Percentiles rank a stretch among this genome's conserved stretches.
Evolutionary conservation across 192 early-diverging fungal species (phyloP).

Genomic region (Coemansia sp.): DNA sequence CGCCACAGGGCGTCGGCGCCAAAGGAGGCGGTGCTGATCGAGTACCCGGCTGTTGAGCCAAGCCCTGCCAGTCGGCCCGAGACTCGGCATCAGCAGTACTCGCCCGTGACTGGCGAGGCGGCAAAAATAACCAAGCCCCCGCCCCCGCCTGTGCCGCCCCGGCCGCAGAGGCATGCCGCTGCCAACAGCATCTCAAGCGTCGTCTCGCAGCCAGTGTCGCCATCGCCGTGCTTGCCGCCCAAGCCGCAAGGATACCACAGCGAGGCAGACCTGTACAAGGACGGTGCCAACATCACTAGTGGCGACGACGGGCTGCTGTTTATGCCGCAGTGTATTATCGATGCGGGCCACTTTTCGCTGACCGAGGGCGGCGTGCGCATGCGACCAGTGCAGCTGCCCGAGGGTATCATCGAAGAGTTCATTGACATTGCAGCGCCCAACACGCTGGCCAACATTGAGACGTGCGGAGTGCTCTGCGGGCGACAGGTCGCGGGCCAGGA

Average conservation of each 20-base stretch:
- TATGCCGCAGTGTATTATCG: constrained; percentile 44
- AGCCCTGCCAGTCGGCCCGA: constrained; percentile 2
- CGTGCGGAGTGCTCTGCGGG: constrained; percentile 85
- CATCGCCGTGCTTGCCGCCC: constrained; percentile 33
- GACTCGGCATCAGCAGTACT: constrained; percentile 6
- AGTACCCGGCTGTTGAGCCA: constrained; percentile 22
- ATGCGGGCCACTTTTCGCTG: constrained; percentile 44
- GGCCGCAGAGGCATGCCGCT: constrained; percentile 13
- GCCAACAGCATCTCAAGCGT: constrained; percentile 11
- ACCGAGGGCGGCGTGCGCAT: constrained; percentile 64
- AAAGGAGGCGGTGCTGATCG: constrained; percentile 16
- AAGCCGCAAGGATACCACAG: constrained; percentile 50
- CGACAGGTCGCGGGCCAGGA: constrained; percentile 59
- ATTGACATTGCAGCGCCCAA: constrained; percentile 70
- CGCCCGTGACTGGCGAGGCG: neutral
- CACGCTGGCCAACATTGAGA: constrained; percentile 81
- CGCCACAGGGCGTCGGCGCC: neutral
- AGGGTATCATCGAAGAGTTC: constrained; percentile 69
- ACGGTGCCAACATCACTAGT: neutral
- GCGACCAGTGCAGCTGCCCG: constrained; percentile 68
- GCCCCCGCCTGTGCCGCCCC: constrained; percentile 25
- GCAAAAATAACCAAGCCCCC: neutral
- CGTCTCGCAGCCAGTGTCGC: neutral
- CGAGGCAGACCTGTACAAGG: neutral
- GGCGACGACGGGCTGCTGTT: constrained; percentile 10